Conservation (phyloP, 371 early-diverging fungal genomes). For the Smittium culicis region DNA sequence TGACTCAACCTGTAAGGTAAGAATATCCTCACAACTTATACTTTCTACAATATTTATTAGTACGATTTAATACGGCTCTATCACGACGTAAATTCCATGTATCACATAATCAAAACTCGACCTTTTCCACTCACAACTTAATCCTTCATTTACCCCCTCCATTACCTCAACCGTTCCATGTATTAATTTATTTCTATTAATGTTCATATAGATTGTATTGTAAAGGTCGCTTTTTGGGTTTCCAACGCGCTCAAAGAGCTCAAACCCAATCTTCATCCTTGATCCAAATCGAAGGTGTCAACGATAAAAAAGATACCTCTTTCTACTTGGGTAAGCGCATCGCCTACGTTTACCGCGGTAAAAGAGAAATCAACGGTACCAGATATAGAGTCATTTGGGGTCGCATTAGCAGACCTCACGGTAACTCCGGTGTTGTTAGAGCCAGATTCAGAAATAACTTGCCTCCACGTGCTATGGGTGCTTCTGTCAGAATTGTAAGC, state of each 20-base stretch:
- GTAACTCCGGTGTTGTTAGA: slow-evolving; percentile 88
- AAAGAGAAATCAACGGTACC: slow-evolving; percentile 62
- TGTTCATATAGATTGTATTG: slow-evolving; percentile 70
- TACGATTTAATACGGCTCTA: no score
- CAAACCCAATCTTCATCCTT: slow-evolving; percentile 80
- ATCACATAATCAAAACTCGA: no score
- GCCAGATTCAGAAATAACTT: slow-evolving; percentile 94
- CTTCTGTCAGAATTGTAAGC: slow-evolving; percentile 78
- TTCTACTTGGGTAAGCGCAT: slow-evolving; percentile 78
- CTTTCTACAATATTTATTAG: no score
- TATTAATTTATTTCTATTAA: not conserved
- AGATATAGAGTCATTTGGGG: slow-evolving; percentile 96
- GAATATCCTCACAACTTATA: no score
- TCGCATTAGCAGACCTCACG: slow-evolving; percentile 85
- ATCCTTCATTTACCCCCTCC: no score
- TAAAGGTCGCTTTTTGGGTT: slow-evolving; percentile 91
- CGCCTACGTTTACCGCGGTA: slow-evolving; percentile 54
- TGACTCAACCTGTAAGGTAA: no score
- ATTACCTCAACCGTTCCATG: not conserved
- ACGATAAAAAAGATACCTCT: slow-evolving; percentile 63
- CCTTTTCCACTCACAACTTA: no score
- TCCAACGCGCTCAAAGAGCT: slow-evolving; percentile 82
- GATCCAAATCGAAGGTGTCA: slow-evolving; percentile 84
- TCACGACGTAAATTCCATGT: no score
- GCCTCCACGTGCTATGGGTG: slow-evolving; percentile 86